Base-by-base conservation (phyloP, 2,329 filamentous ascomycete genomes). In the Incumbomyces delicatus region DNA sequence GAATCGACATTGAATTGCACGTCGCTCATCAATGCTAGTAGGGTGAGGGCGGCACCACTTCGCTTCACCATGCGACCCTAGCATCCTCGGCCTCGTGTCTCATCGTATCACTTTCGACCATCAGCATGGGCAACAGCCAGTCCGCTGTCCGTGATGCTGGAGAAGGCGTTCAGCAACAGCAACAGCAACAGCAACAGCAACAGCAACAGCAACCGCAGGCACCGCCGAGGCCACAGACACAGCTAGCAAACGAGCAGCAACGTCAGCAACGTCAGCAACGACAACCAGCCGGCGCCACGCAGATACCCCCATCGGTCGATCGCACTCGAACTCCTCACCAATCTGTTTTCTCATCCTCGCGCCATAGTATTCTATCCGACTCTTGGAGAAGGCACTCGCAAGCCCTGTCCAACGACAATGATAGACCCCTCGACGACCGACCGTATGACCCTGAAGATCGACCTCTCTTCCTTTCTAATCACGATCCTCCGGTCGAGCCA, bases 381-480 rank as follows among this genome's bases (percentile, higher is more conserved):
- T 45, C 42, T 13, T 45, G 42, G 42, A 45, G 33, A 27, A 38
- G 42, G 17, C 42, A 45, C 20, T 37, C 42, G 20, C 42, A 38
- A 17, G 14, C 33, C 18, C 13, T 30, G n/a, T 45, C 42, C 33
- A 3, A 20, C 3, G 42, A 45, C 17, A 36, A 10, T 22, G 33
- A 45, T 18, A 17, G 30, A 14, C 16, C 22, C 11, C 22, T 27
- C 22, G 16, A 37, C 14, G 42, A 38, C 13, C 42, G 33, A 34
- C 22, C 42, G n/a, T 64, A 62, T 32, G 61, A 66, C 42, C 65
- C 66, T 44, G 66, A 68, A 49, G 56, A 60, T 37, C 58, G 55
- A 29, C 53, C 60, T n/a, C 58, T 66, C 36, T 55, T 62, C 55
- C 60, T 31, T 39, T 36, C 32, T 16, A 34, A 42, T 32, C 42